Evolutionary conservation across 306 rosid genomes (phyloP), one percentile per base, ranked within the genome.

Genomic region (barrel medic (Medicago truncatula)): DNA sequence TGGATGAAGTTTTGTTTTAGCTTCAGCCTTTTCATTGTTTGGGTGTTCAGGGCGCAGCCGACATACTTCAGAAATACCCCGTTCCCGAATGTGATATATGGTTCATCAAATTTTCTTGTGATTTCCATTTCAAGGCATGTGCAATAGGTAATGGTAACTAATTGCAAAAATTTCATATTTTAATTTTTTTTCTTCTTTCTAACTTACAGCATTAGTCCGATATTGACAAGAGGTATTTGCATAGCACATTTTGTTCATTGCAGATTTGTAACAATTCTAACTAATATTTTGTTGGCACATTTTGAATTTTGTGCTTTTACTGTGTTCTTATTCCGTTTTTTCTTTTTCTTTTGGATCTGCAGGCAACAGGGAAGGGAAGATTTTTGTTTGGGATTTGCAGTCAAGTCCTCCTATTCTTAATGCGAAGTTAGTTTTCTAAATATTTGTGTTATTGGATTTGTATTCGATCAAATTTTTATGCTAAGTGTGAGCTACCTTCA

Each of bases 101-200:
- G 97, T 95, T 92, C 87, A 92, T 95, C 88, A 95, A 95, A 80
- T 95, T 95, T 75, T 95, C 97, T 34, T 92, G 91, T 41, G 99
- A 95, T 84, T 95, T 95, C 83, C 93, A 89, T 80, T 92, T 76
- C 74, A 84, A 88, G 62, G 78, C 92, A 16, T 89, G 85, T 78
- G 91, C 98, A 14, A 87, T 92, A 90, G 99, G 99, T 89, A 83
- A 78, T 68, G 66, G 14, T 23, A 67, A 18, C 56, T 39, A 38
- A 46, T 49, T 50, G 77, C 74, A 12, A 44, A 18, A 52, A 70
- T 41, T 70, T 60, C 7, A 31, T 4, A 3, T 76, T 44, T 73
- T 28, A 44, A 8, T 25, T 60, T 12, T 44, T 41, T 17, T 39
- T 44, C 12, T 28, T 57, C 36, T 40, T 54, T 8, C 7, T 54